Percentiles rank a stretch among this genome's conserved stretches.
phyloP scores from a whole-genome alignment of 805 yeast species.

The Hagleromyces aurorensis region DNA sequence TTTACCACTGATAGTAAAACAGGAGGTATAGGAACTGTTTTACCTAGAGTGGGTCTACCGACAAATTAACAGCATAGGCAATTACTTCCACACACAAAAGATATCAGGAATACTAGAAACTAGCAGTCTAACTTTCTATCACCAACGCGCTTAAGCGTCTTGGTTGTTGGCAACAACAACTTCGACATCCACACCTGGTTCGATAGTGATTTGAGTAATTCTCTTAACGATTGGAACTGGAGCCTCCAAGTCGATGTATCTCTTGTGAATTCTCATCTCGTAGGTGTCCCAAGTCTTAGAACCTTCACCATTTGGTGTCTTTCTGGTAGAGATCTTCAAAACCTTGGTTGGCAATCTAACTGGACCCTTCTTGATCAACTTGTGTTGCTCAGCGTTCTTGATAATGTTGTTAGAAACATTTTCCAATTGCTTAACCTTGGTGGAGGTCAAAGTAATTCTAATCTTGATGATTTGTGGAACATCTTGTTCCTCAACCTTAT shows the following conservation, averaged over 20 bases:
- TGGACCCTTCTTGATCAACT: conserved; percentile 94
- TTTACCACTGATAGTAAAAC: conserved; percentile 35
- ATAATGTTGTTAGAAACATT: conserved; percentile 88
- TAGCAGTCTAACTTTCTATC: too few relatives aligned
- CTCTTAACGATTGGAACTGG: conserved; percentile 89
- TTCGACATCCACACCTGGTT: conserved; percentile 98
- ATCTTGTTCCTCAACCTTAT: conserved; percentile 75
- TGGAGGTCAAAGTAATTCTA: conserved; percentile 97
- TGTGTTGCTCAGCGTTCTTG: conserved; percentile 74
- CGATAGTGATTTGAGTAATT: conserved; percentile 95
- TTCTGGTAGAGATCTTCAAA: conserved; percentile 97
- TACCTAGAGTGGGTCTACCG: conserved; percentile 35
- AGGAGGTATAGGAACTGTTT: conserved; percentile 33
- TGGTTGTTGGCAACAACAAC: conserved; percentile 60
- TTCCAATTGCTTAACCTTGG: conserved; percentile 98
- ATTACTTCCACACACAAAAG: too few relatives aligned
- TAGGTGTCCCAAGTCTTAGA: conserved; percentile 99
- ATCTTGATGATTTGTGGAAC: conserved; percentile 87
- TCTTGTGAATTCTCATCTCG: conserved; percentile 99
- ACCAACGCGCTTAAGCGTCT: too few relatives aligned
- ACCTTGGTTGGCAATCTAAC: conserved; percentile 99
- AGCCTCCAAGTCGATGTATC: conserved; percentile 96
- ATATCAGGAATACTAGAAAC: too few relatives aligned
- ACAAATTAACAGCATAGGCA: too few relatives aligned
- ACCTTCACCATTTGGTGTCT: conserved; percentile 99